Evolutionary conservation across 225 moss, liverwort and hornwort genomes (phyloP).

Genomic region (Polytrichum commune): DNA sequence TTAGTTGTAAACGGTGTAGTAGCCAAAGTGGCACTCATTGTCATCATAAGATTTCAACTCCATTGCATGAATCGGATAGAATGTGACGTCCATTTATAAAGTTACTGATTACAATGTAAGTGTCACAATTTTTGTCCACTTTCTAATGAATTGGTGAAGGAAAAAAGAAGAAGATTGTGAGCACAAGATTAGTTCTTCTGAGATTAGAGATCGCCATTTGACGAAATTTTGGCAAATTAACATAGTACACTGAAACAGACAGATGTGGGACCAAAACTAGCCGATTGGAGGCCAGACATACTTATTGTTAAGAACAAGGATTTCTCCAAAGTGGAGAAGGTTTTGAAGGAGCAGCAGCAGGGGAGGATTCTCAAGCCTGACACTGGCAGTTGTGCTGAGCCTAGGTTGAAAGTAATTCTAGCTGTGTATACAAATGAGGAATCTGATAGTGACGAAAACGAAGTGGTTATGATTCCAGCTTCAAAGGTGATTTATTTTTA

Average conservation of each 20-base stretch:
- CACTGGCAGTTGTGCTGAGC: constrained; percentile 22
- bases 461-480: constrained; percentile 71
- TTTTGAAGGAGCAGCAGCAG: background rate
- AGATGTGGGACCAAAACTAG: background rate
- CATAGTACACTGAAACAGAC: constrained; percentile 16
- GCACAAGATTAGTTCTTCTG: no score
- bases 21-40: no score
- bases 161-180: no score
- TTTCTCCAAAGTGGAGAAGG: constrained; percentile 10
- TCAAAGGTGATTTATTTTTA: constrained; percentile 29
- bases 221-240: background rate
- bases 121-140: no score
- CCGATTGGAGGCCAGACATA: constrained; percentile 32
- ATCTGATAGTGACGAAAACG: constrained; percentile 30
- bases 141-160: no score
- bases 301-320: constrained; percentile 38
- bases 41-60: no score
- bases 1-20: no score
- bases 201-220: background rate
- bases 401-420: constrained; percentile 58
- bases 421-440: constrained; percentile 60
- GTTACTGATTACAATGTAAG: no score
- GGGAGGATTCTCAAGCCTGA: background rate
- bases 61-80: no score
- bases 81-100: no score